Conservation (phyloP, 2,329 filamentous ascomycete species). For the Monosporascus ibericus region DNA sequence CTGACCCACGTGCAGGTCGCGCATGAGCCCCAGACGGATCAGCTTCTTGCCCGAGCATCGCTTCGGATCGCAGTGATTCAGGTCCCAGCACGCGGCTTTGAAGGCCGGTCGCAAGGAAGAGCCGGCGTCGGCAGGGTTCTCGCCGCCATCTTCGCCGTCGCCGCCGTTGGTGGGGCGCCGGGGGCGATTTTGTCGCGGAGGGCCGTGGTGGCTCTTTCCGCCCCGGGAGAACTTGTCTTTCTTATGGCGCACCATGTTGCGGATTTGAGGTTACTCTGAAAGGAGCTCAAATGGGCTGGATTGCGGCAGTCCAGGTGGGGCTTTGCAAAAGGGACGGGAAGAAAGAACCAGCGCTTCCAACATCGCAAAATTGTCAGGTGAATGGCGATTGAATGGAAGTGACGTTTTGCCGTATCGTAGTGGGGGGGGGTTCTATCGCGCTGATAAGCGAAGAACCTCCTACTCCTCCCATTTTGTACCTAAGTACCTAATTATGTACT, state of each 20-base stretch:
- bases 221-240: conserved; percentile 76
- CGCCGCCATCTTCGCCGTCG: conserved; percentile 24
- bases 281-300: not conserved
- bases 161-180: not conserved
- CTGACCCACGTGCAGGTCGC: conserved; percentile 85
- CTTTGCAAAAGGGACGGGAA: not conserved
- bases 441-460: too few species aligned
- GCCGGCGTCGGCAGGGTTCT: conserved; percentile 33
- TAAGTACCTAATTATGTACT: too few species aligned
- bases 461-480: not conserved
- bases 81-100: conserved; percentile 96
- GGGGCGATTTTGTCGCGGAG: conserved; percentile 22
- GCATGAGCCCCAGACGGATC: conserved; percentile 89
- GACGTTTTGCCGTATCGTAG: not conserved
- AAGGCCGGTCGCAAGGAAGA: conserved; percentile 49
- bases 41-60: conserved; percentile 92
- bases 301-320: not conserved
- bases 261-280: not conserved
- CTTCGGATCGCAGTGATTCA: conserved; percentile 96
- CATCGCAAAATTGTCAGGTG: not conserved
- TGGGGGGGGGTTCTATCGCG: not conserved
- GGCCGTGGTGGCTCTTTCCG: conserved; percentile 61
- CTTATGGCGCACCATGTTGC: conserved; percentile 84
- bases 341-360: not conserved
- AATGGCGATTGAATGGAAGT: not conserved